Base-by-base conservation (phyloP, 768 basidiomycete genomes). In the Rubroboletus pulcherrimus region DNA sequence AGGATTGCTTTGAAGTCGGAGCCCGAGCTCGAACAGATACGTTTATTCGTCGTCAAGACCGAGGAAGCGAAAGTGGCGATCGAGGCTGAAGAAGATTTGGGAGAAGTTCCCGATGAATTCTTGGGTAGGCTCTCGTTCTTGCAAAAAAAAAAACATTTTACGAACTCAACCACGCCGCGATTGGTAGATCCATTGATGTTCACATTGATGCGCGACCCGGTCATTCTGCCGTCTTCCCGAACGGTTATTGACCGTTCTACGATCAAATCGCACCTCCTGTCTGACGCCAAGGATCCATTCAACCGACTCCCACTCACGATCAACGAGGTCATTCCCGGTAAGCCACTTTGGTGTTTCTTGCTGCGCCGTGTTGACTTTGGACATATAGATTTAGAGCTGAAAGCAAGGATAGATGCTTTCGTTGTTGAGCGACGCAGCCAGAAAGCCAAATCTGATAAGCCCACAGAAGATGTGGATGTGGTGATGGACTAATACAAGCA, bases 61-160 rank as follows among this genome's bases (percentile, higher is more conserved):
- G 97, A 98, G 70, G 88, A 84, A 63, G 82, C 84, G 53, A 92
- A 85, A 70, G 79, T 78, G n/a, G 78, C 75, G 10, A 78, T 98
- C 55, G 87, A 91, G 63, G 93, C 87, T 35, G 94, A 97, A 66
- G 91, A 97, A 21, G 93, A 95, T 65, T 74, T 93, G 30, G 93
- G 90, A 31, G 97, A 98, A 19, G 73, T 95, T 49, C 97, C 97
- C 0, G 97, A 99, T 41, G 96, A 99, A 69, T 98, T 89, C 79
- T 71, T 94, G 48, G 95, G 94, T 93, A 63, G 49, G 85, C 65
- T 29, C 21, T 43, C 58, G 11, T 49, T 35, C 19, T 56, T 50
- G 30, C 31, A 12, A 26, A n/a, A 29, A 29, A 34, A 49, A 5
- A 48, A 2, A 21, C n/a, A 30, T 26, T 19, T 30, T 11, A 11